phyloP scores from a whole-genome alignment of 305 asterid species.

The Fraxinus nigra region DNA sequence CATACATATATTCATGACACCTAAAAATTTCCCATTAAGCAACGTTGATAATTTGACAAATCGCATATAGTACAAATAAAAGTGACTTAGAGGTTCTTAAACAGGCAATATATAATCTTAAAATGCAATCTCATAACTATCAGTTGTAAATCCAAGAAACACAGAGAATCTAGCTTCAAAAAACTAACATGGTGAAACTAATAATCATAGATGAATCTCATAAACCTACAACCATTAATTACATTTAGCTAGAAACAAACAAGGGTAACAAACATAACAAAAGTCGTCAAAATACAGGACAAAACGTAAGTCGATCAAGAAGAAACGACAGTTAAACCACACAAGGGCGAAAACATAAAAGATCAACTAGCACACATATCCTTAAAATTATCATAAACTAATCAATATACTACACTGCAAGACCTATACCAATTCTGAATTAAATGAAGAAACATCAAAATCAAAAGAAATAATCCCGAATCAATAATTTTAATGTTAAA shows the following conservation, averaged over 20 bases:
- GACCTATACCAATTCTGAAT: neutral
- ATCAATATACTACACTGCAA: neutral
- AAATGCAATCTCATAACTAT: neutral
- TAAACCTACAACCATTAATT: neutral
- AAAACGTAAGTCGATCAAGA: neutral
- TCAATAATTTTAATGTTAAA: neutral
- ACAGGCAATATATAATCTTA: neutral
- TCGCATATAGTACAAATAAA: neutral
- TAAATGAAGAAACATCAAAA: neutral
- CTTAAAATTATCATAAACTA: neutral
- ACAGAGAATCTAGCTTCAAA: neutral
- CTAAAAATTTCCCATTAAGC: neutral
- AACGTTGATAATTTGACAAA: neutral
- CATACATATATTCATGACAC: neutral
- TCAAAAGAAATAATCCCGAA: neutral
- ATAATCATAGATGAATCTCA: neutral
- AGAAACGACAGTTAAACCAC: conserved; percentile 13
- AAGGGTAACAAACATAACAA: neutral
- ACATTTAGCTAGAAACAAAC: conserved; percentile 5
- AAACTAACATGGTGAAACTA: neutral
- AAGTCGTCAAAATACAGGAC: neutral
- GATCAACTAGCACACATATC: neutral
- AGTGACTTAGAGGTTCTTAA: neutral
- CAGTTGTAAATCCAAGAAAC: neutral
- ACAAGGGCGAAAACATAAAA: neutral